Conservation (phyloP, 148 eudicot species). For the Nepenthes gracilis region DNA sequence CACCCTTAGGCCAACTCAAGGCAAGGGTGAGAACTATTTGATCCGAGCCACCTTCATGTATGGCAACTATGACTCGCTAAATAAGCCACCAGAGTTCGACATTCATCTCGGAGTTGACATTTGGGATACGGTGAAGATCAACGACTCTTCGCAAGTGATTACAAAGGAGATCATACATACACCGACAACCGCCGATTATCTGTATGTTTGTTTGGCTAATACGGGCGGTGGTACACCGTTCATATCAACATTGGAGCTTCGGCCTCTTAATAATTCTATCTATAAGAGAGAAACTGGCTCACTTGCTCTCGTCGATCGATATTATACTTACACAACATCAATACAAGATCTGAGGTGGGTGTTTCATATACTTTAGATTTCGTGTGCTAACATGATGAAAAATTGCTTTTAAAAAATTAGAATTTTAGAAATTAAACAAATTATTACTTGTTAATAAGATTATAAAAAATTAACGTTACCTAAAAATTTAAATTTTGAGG, state of each 20-base stretch:
- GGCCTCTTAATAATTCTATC: slow-evolving; percentile 10
- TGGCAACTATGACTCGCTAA: slow-evolving; percentile 26
- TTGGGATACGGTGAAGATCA: slow-evolving; percentile 17
- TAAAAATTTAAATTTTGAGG: no score
- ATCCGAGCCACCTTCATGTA: slow-evolving; percentile 29
- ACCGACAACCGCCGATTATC: slow-evolving; percentile 8
- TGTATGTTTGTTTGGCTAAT: slow-evolving; percentile 28
- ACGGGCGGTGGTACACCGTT: slow-evolving; percentile 25
- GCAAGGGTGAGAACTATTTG: slow-evolving; percentile 14
- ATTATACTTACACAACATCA: slow-evolving; percentile 7
- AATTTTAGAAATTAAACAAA: no score
- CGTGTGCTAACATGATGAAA: no score
- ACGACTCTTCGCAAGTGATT: not conserved
- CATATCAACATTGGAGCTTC: slow-evolving; percentile 27
- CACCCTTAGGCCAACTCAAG: slow-evolving; percentile 15
- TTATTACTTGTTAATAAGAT: no score
- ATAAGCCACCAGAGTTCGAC: slow-evolving; percentile 16
- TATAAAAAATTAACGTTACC: no score
- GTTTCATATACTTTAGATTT: no score
- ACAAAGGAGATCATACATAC: slow-evolving; percentile 18
- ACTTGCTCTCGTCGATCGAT: slow-evolving; percentile 4
- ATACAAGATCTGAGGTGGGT: not conserved
- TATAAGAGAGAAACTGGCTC: slow-evolving; percentile 15
- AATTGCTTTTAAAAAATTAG: no score
- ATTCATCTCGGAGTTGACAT: slow-evolving; percentile 21